phyloP scores from a whole-genome alignment of 2,329 filamentous ascomycete genomes.

The Cryoendolithus antarcticus region DNA sequence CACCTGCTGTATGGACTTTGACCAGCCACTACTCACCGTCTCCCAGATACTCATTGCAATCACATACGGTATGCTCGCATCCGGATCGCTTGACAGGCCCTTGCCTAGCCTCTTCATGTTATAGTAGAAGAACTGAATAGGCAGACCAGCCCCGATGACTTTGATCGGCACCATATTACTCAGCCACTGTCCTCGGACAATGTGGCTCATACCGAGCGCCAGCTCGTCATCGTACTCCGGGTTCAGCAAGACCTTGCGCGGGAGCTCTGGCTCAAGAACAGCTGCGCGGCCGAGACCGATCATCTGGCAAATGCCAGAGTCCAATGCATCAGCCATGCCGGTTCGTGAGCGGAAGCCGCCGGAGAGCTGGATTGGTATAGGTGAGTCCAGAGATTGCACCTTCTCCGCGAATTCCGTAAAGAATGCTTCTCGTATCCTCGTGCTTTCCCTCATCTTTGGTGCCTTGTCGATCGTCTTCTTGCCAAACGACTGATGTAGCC shows the following conservation, averaged over 20 bases:
- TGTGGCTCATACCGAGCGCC: conserved; percentile 18
- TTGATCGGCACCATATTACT: conserved; percentile 20
- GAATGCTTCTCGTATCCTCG: conserved; percentile 50
- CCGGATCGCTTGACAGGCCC: conserved; percentile 18
- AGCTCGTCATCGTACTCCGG: conserved; percentile 15
- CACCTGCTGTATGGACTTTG: not conserved
- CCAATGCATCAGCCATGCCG: conserved; percentile 38
- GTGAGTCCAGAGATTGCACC: conserved; percentile 15
- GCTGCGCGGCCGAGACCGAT: conserved; percentile 38
- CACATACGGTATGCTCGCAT: conserved; percentile 20
- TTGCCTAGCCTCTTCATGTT: conserved; percentile 23
- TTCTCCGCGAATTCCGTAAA: conserved; percentile 50
- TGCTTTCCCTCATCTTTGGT: conserved; percentile 21
- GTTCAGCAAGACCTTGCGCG: conserved; percentile 26
- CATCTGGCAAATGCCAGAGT: conserved; percentile 36
- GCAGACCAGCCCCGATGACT: conserved; percentile 20
- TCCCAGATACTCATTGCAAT: conserved; percentile 3
- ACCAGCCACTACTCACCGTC: not conserved
- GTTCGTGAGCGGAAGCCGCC: conserved; percentile 48
- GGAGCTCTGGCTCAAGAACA: conserved; percentile 32
- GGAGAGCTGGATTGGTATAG: conserved; percentile 34
- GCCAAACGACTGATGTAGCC: conserved; percentile 13
- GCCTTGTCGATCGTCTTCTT: conserved; percentile 25
- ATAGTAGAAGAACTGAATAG: conserved; percentile 24
- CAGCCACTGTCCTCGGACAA: conserved; percentile 22